Evolutionary conservation across 2,329 filamentous ascomycete species (phyloP).

Genomic region (Fonsecaea pugnacius): DNA sequence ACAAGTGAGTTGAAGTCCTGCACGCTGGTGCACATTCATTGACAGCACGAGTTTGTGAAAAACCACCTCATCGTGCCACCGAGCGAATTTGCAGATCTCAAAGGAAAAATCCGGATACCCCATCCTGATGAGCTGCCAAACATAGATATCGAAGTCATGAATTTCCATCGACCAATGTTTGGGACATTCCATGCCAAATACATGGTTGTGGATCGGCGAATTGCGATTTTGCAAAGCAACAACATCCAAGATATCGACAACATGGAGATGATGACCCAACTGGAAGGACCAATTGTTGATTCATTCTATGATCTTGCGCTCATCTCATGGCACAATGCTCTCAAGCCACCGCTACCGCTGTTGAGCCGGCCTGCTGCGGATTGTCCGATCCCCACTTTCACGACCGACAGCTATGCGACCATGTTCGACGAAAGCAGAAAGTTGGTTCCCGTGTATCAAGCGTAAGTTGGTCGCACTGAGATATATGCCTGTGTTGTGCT

Average conservation of each 20-base stretch:
- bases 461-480: constrained; percentile 15
- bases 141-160: constrained; percentile 73
- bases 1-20: constrained; percentile 50
- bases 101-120: constrained; percentile 62
- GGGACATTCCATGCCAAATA: constrained; percentile 81
- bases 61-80: constrained; percentile 66
- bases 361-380: constrained; percentile 55
- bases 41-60: constrained; percentile 47
- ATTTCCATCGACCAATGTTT: constrained; percentile 70
- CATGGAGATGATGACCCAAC: constrained; percentile 76
- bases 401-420: constrained; percentile 23
- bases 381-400: constrained; percentile 37
- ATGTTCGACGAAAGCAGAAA: constrained; percentile 34
- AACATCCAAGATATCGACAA: constrained; percentile 81
- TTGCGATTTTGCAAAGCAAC: constrained; percentile 75
- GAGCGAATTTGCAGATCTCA: constrained; percentile 60
- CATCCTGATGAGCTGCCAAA: constrained; percentile 68
- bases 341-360: constrained; percentile 65
- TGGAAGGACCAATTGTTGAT: constrained; percentile 78
- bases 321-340: constrained; percentile 69
- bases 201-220: constrained; percentile 73
- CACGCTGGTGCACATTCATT: constrained; percentile 47
- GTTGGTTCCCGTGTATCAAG: constrained; percentile 24
- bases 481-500: constrained; percentile 6
- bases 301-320: constrained; percentile 74